Base-by-base conservation (phyloP, 495 filamentous ascomycete species). In the Massariosphaeria phaeospora region DNA sequence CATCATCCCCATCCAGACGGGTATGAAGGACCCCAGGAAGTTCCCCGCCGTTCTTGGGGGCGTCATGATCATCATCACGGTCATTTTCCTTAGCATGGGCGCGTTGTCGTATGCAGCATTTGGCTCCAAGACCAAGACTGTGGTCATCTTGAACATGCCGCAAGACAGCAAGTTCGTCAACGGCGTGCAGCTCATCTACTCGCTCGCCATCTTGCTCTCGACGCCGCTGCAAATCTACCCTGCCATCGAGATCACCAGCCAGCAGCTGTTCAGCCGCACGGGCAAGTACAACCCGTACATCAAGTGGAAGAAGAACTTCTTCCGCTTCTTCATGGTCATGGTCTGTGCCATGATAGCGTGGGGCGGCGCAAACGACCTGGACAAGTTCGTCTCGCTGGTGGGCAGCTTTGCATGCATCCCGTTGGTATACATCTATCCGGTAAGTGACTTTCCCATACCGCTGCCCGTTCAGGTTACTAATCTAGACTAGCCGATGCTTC, bases 231-330 rank as follows among this genome's bases (percentile, higher is more conserved):
- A 98, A 68, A 87, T 98, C 55, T 97, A 96, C 78, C 93, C 93
- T 0, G 93, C 93, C 36, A 97, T 98, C 62, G 83, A 88, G 55
- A 86, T 86, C 52, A 84, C 79, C 12, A 80, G 81, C 63, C 83
- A 84, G 50, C 81, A 82, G 58, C 70, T 88, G 3, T 88, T 88
- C 72, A 81, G 79, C 21, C 80, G 84, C 65, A 95, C 89, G 50
- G 93, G 93, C 47, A 98, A 98, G 69, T 89, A 94, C 68, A 95
- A 96, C 69, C 86, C 86, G 0, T 85, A 81, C 47, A 95, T 97
- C 75, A 98, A 98, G 73, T 96, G 91, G 91, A 84, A 94, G 77
- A 98, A 98, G 82, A 98, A 98, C 61, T 74, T 83, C 48, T 97
- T 93, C 75, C 85, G 93, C 29, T 97, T 96, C 73, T 81, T 90